Evolutionary conservation across 73 alveolate species (phyloP), one percentile per base, ranked within the genome.

Genomic region (Paramecium pentaurelia): DNA sequence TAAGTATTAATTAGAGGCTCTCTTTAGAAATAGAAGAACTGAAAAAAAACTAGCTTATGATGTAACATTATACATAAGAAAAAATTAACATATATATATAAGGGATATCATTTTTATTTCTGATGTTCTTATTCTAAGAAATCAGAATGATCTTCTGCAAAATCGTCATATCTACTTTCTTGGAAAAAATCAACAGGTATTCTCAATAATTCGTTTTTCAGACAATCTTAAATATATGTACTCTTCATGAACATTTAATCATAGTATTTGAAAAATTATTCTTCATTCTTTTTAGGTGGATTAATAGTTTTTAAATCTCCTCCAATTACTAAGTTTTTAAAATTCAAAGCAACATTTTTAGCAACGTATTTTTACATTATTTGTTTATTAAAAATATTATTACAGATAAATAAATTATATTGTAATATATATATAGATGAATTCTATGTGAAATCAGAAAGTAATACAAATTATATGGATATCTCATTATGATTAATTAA

Each of bases 1-100:
- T 68, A 92, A 88, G 92, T 94, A 95, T 77, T 71, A 87, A 73
- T 64, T 36, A 49, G 95, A 88, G 71, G 93, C 94, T 49, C 40
- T 77, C 94, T 88, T 60, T 92, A 16, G 64, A 92, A 85, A 86
- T 71, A 6, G 95, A 95, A 77, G 88, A 95, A 93, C 88, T 92
- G 44, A 92, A 94, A 92, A 92, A 94, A 92, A 22, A 84, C 98
- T 96, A 91, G 99, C 8, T 73, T 10, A 73, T 73, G 87, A 73
- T 73, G 34, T 68, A 68, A 32, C 11, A 28, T 32, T 68, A 68
- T 34, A 68, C 27, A 68, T 28, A 32, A 68, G n/a, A 18, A 34
- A 20, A 68, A 68, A 68, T 68, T 32, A 68, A 68, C 47, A 68
- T 68, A 27, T 68, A 68, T 68, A 12, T 34, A 68, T 32, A 32